Conservation (phyloP, 768 basidiomycete species). For the Trametes cingulata region DNA sequence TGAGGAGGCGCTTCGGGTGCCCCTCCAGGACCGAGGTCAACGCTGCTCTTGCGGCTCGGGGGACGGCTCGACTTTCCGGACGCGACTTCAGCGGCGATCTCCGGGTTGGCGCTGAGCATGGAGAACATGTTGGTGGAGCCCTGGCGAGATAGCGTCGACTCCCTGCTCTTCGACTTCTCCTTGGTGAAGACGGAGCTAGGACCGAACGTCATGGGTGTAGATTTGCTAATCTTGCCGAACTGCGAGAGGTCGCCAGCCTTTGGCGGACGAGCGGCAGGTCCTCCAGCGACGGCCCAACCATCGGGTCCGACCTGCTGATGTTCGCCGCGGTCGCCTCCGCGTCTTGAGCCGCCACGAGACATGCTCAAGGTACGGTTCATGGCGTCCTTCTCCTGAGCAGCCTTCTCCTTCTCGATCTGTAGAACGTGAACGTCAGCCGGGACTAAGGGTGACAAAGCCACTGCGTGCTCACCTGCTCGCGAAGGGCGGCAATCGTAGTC, state of each 20-base stretch:
- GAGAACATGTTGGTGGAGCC: constrained; percentile 89
- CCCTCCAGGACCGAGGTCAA: constrained; percentile 49
- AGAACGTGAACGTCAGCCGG: background rate
- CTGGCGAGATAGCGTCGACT: constrained; percentile 73
- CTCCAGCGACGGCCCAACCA: constrained; percentile 77
- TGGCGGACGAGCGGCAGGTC: constrained; percentile 46
- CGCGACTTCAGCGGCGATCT: constrained; percentile 52
- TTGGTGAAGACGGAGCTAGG: constrained; percentile 82
- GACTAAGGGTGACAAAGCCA: constrained; percentile 4
- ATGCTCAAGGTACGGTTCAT: constrained; percentile 67
- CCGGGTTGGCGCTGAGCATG: constrained; percentile 68
- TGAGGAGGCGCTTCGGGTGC: constrained; percentile 51
- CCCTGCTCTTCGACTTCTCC: constrained; percentile 61
- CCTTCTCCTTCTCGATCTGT: constrained; percentile 89
- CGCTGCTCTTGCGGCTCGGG: constrained; percentile 51
- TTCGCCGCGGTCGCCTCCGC: constrained; percentile 70
- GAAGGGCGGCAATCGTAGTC: constrained; percentile 85
- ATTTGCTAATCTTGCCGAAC: constrained; percentile 83
- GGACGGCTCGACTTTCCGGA: constrained; percentile 51
- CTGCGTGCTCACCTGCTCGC: constrained; percentile 66
- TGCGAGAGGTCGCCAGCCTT: constrained; percentile 86
- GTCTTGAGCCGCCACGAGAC: constrained; percentile 89
- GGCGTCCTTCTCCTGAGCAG: constrained; percentile 74
- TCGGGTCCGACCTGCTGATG: constrained; percentile 68
- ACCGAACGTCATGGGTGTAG: constrained; percentile 72